Base-by-base conservation (phyloP, 495 filamentous ascomycete species). In the Aspergillus biplanus region DNA sequence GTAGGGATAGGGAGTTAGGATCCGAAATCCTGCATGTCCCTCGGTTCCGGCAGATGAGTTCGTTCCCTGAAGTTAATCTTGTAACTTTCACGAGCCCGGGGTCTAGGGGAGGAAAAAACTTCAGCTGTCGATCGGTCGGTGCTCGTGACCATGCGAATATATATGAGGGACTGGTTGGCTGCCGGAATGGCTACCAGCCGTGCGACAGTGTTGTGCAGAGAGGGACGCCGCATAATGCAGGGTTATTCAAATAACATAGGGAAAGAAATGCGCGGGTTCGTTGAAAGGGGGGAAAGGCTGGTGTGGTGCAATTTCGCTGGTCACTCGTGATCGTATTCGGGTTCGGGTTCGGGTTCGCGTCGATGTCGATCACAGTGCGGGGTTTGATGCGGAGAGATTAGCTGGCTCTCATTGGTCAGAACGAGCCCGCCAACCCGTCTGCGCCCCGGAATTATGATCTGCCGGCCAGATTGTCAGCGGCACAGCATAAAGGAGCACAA, bases 301-400 rank as follows among this genome's bases (percentile, higher is more conserved):
- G 13, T 8, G 37, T 7, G 37, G 37, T 6, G 7, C 3, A 18
- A 49, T 49, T 21, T 16, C 0, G 18, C 46, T 16, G 3, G 3
- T 18, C 1, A 4, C 16, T 49, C 18, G 3, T 3, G 0, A 6
- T 49, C 46, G 46, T 49, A 49, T 49, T 49, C 46, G 46, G 46
- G 46, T 49, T 49, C 46, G 46, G 15, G 15, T 49, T 49, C 46
- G 46, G 13, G 16, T 49, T 49, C 46, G 46, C 15, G 11, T 44
- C 12, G 7, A 44, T 27, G 21, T 27, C 21, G 21, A 27, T 27
- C 21, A 27, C 1, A 27, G 21, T 2, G 21, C 21, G 21, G 21
- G 39, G 39, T 44, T 44, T 44, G 0, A n/a, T 6, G 39, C 21
- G 21, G 21, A 2, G 21, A 27, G 21, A 27, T 27, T 27, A 1